Conservation (phyloP, 768 basidiomycete species). For the Hydnum rufescens region DNA sequence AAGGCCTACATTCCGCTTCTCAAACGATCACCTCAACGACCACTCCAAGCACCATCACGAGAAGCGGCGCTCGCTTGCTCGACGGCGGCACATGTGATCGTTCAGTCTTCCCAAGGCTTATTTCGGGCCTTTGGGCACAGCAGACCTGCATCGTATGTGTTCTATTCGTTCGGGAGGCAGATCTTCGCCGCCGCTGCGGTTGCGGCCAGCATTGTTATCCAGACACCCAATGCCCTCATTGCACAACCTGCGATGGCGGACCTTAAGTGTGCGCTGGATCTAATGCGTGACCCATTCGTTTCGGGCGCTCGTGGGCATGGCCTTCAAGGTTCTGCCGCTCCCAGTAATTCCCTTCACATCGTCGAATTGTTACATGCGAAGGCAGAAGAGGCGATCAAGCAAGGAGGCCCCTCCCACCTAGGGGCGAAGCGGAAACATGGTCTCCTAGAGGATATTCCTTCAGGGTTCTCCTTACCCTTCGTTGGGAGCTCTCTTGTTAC, state of each 20-base stretch:
- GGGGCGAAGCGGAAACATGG: not conserved
- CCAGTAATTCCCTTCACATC: not conserved
- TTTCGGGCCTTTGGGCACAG: slow-evolving; percentile 26
- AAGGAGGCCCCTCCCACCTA: not conserved
- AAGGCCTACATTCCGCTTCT: slow-evolving; percentile 53
- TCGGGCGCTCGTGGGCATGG: not conserved
- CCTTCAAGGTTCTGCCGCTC: not conserved
- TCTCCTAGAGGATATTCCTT: not conserved
- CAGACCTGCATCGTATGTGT: slow-evolving; percentile 17
- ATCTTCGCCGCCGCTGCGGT: slow-evolving; percentile 48
- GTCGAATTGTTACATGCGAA: not conserved
- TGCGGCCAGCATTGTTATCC: slow-evolving; percentile 41
- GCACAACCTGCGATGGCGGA: slow-evolving; percentile 27
- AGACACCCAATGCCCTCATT: slow-evolving; percentile 29
- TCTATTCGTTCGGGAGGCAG: slow-evolving; percentile 39
- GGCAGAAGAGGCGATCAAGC: not conserved
- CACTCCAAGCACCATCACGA: slow-evolving; percentile 20
- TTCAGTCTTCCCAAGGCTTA: slow-evolving; percentile 16
- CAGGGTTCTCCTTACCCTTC: not conserved
- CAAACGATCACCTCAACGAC: slow-evolving; percentile 19
- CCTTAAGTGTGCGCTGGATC: not conserved
- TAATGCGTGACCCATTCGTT: not conserved
- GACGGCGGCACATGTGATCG: slow-evolving; percentile 44
- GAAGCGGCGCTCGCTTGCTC: slow-evolving; percentile 34
- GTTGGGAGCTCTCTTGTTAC: not conserved